Evolutionary conservation across 768 basidiomycete genomes (phyloP).

Genomic region (Trametes gibbosa): DNA sequence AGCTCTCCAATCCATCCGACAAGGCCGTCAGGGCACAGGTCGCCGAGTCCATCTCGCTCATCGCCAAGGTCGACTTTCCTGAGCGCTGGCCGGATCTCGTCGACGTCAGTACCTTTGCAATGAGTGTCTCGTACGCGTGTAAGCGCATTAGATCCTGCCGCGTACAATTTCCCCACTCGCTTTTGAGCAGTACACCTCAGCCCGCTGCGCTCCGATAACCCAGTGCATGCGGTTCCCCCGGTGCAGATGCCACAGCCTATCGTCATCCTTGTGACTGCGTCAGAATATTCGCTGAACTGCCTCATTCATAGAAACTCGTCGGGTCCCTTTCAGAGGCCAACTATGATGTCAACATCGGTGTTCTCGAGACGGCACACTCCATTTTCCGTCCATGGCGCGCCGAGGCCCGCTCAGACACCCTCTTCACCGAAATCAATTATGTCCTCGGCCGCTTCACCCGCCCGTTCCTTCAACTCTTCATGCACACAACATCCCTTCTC

Average conservation of each 20-base stretch:
- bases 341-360: constrained; percentile 83
- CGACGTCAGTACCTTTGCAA: constrained; percentile 58
- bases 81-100: constrained; percentile 83
- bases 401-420: constrained; percentile 79
- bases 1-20: constrained; percentile 70
- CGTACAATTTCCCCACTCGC: too few relatives aligned
- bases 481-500: constrained; percentile 55
- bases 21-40: constrained; percentile 79
- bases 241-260: too few relatives aligned
- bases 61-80: constrained; percentile 93
- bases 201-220: too few relatives aligned
- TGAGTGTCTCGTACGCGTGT: too few relatives aligned
- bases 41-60: constrained; percentile 88
- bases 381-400: constrained; percentile 95
- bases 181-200: too few relatives aligned
- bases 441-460: constrained; percentile 80
- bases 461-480: constrained; percentile 83
- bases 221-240: too few relatives aligned
- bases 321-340: constrained; percentile 74
- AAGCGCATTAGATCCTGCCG: too few relatives aligned
- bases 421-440: constrained; percentile 90
- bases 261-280: too few relatives aligned
- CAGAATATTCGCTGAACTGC: not conserved
- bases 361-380: constrained; percentile 92
- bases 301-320: constrained; percentile 73